These are phyloP conservation scores for Lichina pygmaea DNA, from an alignment of 495 filamentous ascomycete genomes.

Conservation along the genomic window DNA sequence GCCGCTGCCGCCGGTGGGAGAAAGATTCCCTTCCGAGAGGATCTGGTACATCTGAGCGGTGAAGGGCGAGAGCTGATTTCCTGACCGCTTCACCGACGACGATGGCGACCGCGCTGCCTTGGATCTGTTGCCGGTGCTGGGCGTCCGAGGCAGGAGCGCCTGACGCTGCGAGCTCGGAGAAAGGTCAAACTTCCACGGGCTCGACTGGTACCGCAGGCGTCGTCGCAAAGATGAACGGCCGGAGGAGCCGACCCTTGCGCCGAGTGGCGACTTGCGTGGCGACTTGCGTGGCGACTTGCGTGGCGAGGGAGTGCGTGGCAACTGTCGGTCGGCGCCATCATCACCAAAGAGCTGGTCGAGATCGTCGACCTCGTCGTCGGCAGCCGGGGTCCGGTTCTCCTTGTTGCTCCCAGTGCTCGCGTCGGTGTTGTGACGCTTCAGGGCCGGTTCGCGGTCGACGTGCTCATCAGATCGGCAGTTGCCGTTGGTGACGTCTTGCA, in stretches of 20 bases:
- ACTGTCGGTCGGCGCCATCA: background rate
- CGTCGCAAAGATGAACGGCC: background rate
- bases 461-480: too few relatives aligned
- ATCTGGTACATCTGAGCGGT: constrained; percentile 31
- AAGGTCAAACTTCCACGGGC: background rate
- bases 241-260: background rate
- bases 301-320: background rate
- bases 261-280: background rate
- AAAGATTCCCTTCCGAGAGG: constrained; percentile 23
- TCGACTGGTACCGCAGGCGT: background rate
- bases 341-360: constrained; percentile 3
- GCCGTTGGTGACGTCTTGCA: constrained; percentile 6
- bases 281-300: background rate
- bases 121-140: background rate
- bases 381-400: constrained; percentile 13
- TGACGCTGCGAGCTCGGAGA: constrained; percentile 6
- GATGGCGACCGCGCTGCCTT: background rate
- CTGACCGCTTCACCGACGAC: background rate
- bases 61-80: constrained; percentile 17
- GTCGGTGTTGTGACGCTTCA: background rate
- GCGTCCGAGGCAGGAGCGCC: constrained; percentile 4
- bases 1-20: background rate
- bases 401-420: constrained; percentile 10
- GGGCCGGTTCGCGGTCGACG: too few relatives aligned
- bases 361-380: constrained; percentile 6